phyloP scores from a whole-genome alignment of 768 basidiomycete species.

The Xerocomus potaroensis region DNA sequence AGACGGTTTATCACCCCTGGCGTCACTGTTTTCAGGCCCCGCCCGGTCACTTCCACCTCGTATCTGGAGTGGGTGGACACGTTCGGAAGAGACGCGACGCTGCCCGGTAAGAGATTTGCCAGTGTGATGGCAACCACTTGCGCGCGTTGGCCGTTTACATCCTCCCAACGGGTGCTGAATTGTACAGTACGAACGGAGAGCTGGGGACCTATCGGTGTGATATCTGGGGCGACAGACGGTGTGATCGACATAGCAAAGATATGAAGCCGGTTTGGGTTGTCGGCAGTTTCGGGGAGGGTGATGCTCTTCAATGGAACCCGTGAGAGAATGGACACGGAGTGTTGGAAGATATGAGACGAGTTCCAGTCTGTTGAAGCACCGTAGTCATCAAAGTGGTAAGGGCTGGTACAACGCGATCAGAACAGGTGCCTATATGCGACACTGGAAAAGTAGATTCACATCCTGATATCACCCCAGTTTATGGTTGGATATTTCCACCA shows the following conservation, averaged over 20 bases:
- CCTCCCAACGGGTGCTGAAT: slow-evolving; percentile 46
- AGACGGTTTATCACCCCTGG: slow-evolving; percentile 43
- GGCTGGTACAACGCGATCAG: slow-evolving; percentile 27
- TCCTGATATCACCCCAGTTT: slow-evolving; percentile 40
- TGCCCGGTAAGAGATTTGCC: slow-evolving; percentile 44
- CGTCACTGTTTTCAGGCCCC: slow-evolving; percentile 39
- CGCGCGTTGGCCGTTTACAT: slow-evolving; percentile 33
- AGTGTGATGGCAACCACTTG: slow-evolving; percentile 51
- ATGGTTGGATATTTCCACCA: slow-evolving; percentile 42
- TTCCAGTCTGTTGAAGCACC: slow-evolving; percentile 38
- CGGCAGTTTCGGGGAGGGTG: slow-evolving; percentile 35
- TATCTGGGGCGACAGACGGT: slow-evolving; percentile 28
- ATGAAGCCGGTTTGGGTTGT: slow-evolving; percentile 36
- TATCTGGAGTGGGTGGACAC: slow-evolving; percentile 34
- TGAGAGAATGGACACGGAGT: slow-evolving; percentile 42
- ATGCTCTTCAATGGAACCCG: slow-evolving; percentile 39
- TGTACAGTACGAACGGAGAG: slow-evolving; percentile 41
- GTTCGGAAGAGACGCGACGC: slow-evolving; percentile 15
- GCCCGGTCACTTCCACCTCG: slow-evolving; percentile 35
- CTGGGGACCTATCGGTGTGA: slow-evolving; percentile 17
- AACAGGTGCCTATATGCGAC: not conserved
- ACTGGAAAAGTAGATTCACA: slow-evolving; percentile 30
- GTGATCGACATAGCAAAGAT: slow-evolving; percentile 44
- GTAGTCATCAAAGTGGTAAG: slow-evolving; percentile 40
- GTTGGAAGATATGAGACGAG: slow-evolving; percentile 40